phyloP scores from a whole-genome alignment of 768 basidiomycete species.

The Phaeotremella fagi region DNA sequence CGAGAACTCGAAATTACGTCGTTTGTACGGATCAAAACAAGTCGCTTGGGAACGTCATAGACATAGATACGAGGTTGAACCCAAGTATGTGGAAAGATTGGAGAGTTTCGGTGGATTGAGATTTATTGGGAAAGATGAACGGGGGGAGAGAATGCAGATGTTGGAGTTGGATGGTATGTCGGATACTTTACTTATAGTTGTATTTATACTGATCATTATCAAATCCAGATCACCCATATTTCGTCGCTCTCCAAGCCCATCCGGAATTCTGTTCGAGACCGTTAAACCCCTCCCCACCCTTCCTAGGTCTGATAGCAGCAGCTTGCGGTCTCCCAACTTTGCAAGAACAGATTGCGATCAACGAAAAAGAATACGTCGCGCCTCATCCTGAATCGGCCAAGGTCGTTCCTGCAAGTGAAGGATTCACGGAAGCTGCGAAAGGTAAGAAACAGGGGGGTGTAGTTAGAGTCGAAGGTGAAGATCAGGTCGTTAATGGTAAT shows the following conservation, averaged over 20 bases:
- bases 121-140: conserved; percentile 86
- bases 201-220: background rate
- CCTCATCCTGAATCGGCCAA: conserved; percentile 47
- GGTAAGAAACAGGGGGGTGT: conserved; percentile 33
- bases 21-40: conserved; percentile 73
- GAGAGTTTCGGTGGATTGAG: conserved; percentile 63
- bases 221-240: conserved; percentile 84
- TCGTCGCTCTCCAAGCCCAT: conserved; percentile 89
- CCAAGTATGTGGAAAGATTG: conserved; percentile 69
- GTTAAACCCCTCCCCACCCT: conserved; percentile 92
- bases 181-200: background rate
- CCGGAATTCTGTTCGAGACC: conserved; percentile 98
- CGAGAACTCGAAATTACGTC: conserved; percentile 62
- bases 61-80: conserved; percentile 95
- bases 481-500: too few relatives aligned
- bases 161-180: conserved; percentile 74
- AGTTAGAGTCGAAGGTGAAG: conserved; percentile 21
- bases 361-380: conserved; percentile 51
- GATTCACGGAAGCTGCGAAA: conserved; percentile 37
- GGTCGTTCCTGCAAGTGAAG: conserved; percentile 41
- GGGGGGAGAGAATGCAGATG: conserved; percentile 95
- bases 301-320: conserved; percentile 92
- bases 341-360: conserved; percentile 66
- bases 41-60: conserved; percentile 95
- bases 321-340: conserved; percentile 59